Conservation (phyloP, 2,329 filamentous ascomycete genomes). For the Trichoderma sp. region DNA sequence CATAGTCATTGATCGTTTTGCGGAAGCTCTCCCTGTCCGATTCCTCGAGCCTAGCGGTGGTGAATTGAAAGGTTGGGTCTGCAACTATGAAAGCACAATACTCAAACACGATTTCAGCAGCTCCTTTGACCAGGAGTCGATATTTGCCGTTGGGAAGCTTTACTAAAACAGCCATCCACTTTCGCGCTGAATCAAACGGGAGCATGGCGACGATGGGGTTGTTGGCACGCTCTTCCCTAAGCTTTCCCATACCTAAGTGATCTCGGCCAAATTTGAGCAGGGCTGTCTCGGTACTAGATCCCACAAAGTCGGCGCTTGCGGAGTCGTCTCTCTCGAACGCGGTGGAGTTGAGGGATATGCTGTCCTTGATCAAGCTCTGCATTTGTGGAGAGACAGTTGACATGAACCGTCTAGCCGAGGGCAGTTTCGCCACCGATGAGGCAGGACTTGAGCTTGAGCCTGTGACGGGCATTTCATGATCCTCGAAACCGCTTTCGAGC, state of each 20-base stretch:
- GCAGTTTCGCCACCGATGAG: constrained; percentile 24
- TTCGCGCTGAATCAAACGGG: constrained; percentile 53
- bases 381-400: constrained; percentile 34
- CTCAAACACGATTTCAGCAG: constrained; percentile 53
- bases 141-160: constrained; percentile 45
- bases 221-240: constrained; percentile 47
- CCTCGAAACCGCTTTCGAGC: constrained; percentile 36
- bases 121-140: constrained; percentile 55
- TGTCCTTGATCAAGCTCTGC: constrained; percentile 39
- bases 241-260: constrained; percentile 44
- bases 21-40: constrained; percentile 33
- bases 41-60: constrained; percentile 31
- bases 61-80: constrained; percentile 42
- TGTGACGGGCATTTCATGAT: constrained; percentile 29
- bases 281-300: constrained; percentile 55
- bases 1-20: constrained; percentile 50
- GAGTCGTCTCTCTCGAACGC: constrained; percentile 49
- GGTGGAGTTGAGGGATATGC: constrained; percentile 49
- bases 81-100: constrained; percentile 42
- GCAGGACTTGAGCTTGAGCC: neutral
- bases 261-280: constrained; percentile 50
- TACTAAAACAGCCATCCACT: constrained; percentile 56
- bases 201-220: constrained; percentile 47
- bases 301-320: constrained; percentile 42
- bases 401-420: constrained; percentile 31